Base-by-base conservation (phyloP, 2,329 filamentous ascomycete genomes). In the Talaromyces funiculosus region DNA sequence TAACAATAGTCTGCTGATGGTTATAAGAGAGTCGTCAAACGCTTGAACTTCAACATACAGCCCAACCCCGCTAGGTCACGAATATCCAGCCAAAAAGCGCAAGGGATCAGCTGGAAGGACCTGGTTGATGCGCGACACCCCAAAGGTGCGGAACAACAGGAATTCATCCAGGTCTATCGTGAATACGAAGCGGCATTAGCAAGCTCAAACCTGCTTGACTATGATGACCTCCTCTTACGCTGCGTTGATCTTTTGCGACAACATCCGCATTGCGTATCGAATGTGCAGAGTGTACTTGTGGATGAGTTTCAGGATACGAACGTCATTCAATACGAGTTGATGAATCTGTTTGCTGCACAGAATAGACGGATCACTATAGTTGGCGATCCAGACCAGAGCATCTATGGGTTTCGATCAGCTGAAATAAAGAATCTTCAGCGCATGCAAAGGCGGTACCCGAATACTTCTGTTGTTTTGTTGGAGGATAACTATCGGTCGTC, bases 301-400 rank as follows among this genome's bases (percentile, higher is more conserved):
- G 93, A 99, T 71, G 93, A 99, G 71, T 99, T 97, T 64, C 93
- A 99, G 75, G 93, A 99, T 75, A 97, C 93, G 7, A 99, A 97
- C 71, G 84, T 90, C 20, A 87, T 97, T 4, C 93, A 99, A 73
- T 97, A 96, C 69, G 91, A 97, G 67, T 79, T 99, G 43, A 97
- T 97, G 92, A 88, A 84, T 64, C 81, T 96, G 0, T 87, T 99
- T 68, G 90, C 92, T 1, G 86, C 90, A 62, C 77, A 81, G 22
- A 81, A 83, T 45, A 83, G 85, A 60, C 83, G 86, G n/a, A 93
- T 97, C 66, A 97, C 93, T 0, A 90, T 97, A 62, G 94, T 99
- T 4, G 94, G 93, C 35, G 93, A 99, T 71, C 93, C 94, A 0
- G 94, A 99, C 72, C 93, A 99, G 74, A 97, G 92, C 72, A 99